Base-by-base conservation (phyloP, 495 filamentous ascomycete species). In the Penicillium egyptiacum region DNA sequence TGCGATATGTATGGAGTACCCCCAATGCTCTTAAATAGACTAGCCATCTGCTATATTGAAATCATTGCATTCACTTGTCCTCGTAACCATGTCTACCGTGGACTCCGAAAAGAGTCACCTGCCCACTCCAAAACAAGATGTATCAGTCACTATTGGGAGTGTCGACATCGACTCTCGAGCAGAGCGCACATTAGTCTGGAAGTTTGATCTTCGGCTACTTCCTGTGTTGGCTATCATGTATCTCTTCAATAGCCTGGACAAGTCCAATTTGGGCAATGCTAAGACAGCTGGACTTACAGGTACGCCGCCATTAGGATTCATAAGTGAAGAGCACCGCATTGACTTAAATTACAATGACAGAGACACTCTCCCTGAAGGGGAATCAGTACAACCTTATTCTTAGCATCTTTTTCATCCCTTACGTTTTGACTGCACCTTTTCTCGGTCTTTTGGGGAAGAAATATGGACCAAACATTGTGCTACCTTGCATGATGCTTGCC, bases 321-420 rank as follows among this genome's bases (percentile, higher is more conserved):
- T 41, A 11, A 28, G 19, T 19, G 19, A 20, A 31, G 16, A 48
- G 8, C 1, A 19, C 33, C 33, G 5, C 20, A 26, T 42, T 42
- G 16, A 52, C 23, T 1, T 2, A 3, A 19, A 14, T 12, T 23
- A 17, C 17, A 20, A 35, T 10, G 2, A 19, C 17, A 58, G 63
- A 64, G 67, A 80, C 66, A 7, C 60, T 84, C 20, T 55, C 72
- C 19, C 79, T 88, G 65, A 68, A 75, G 30, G 62, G 69, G 4
- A 80, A 82, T 43, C 82, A 89, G 55, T 90, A 90, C 68, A 89
- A 89, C 63, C 80, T 82, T 17, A 78, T 89, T 16, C 70, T 89
- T 30, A 79, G 77, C 23, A 84, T 90, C 55, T 91, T 91, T 75
- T 89, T 87, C 70, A 75, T 90, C 14, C 88, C 87, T 9, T 90